Conservation (phyloP, 148 eudicot species). For the Talinum fruticosum region DNA sequence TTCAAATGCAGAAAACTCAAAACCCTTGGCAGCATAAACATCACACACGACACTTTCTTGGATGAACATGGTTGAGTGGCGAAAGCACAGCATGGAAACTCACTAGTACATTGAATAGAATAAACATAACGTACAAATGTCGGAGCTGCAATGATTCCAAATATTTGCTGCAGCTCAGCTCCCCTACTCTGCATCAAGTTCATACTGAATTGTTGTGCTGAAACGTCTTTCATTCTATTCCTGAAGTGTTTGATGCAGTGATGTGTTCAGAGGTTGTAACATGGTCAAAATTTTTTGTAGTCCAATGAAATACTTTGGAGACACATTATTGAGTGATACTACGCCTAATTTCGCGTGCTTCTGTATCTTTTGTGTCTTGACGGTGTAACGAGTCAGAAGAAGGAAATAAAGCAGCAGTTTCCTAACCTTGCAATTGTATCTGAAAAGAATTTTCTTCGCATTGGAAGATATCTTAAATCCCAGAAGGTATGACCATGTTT, state of each 20-base stretch:
- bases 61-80: slow-evolving; percentile 4
- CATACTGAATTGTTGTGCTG: background rate
- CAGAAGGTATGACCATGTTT: too few species aligned
- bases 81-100: background rate
- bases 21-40: slow-evolving; percentile 21
- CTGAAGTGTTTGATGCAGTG: background rate
- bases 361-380: too few species aligned
- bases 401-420: background rate
- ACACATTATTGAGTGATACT: too few species aligned
- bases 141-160: background rate
- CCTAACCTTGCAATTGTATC: background rate
- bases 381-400: too few species aligned
- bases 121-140: background rate
- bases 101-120: background rate
- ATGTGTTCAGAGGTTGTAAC: background rate
- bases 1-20: slow-evolving; percentile 20
- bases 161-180: background rate
- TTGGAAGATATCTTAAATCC: background rate
- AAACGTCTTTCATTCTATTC: background rate
- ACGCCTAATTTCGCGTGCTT: too few species aligned
- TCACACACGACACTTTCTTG: background rate
- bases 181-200: background rate
- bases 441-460: background rate
- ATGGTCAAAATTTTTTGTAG: slow-evolving; percentile 2
- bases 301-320: background rate